Percentiles rank a stretch among this genome's conserved stretches.
Conservation (phyloP, 1,284 basidiomycete genomes). For the Ceratobasidium sp. region DNA sequence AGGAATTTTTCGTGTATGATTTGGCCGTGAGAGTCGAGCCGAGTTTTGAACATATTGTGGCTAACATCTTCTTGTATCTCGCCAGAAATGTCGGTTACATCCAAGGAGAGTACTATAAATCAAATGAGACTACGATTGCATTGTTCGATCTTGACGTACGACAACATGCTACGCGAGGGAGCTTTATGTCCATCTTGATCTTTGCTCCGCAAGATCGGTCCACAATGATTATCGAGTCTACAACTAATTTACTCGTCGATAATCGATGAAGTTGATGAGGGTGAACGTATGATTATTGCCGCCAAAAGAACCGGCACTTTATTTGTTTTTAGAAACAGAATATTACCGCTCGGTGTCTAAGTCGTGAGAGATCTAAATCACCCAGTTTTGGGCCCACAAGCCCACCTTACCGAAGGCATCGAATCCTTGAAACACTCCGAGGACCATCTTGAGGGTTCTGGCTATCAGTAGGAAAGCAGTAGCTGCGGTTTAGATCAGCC, state of each 20-base stretch:
- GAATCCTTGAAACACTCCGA: conserved; percentile 84
- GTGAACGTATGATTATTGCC: conserved; percentile 94
- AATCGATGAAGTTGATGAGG: conserved; percentile 95
- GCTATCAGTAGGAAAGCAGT: neutral
- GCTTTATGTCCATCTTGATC: conserved; percentile 92
- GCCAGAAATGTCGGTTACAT: conserved; percentile 98
- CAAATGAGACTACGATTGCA: neutral
- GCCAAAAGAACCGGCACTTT: conserved; percentile 93
- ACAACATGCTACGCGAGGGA: conserved; percentile 98
- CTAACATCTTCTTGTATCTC: conserved; percentile 92
- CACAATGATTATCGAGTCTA: conserved; percentile 92
- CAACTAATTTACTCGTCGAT: conserved; percentile 85
- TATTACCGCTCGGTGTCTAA: conserved; percentile 92
- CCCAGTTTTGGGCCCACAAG: no score
- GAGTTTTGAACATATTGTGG: conserved; percentile 90
- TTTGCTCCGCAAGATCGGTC: conserved; percentile 96
- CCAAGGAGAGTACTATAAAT: conserved; percentile 87
- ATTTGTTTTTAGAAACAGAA: conserved; percentile 71
- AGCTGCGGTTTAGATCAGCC: neutral
- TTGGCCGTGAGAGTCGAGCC: conserved; percentile 75
- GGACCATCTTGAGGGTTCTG: conserved; percentile 76
- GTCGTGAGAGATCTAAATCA: neutral
- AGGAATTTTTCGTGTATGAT: conserved; percentile 67
- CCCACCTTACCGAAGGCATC: conserved; percentile 98
- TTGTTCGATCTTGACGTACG: conserved; percentile 64